A percentile compares a stretch with the other conserved stretches of the same genome.
These are phyloP conservation scores for Phaeophleospora eucalypticola DNA, from an alignment of 2,329 filamentous ascomycete species.

Conservation along the genomic window DNA sequence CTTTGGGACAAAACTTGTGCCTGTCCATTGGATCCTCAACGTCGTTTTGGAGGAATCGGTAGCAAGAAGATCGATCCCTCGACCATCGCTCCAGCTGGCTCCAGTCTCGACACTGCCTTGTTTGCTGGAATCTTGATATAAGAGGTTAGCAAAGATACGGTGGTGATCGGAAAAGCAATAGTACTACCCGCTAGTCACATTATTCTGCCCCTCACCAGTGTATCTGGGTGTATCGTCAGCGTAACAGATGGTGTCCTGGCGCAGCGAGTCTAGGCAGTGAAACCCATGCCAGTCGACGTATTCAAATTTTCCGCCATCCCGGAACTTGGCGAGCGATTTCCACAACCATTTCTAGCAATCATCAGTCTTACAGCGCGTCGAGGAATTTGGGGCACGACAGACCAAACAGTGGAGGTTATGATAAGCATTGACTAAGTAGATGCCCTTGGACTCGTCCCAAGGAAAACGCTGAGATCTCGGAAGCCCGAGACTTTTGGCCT, in stretches of 20 bases:
- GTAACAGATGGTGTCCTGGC: conserved; percentile 3
- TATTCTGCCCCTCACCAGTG: neutral
- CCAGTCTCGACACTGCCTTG: neutral
- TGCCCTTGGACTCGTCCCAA: conserved; percentile 1
- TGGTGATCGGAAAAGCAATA: neutral
- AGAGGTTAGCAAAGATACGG: neutral
- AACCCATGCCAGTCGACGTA: neutral
- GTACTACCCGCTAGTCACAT: neutral
- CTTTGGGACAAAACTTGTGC: conserved; percentile 1
- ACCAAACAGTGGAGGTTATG: conserved; percentile 2
- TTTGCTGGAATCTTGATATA: neutral
- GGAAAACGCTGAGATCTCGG: conserved; percentile 1
- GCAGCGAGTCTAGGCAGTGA: neutral
- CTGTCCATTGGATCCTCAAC: neutral
- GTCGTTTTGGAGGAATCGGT: conserved; percentile 1
- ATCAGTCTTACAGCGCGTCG: too few relatives aligned
- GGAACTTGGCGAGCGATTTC: neutral
- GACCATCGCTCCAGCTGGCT: conserved; percentile 1
- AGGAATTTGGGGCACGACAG: too few relatives aligned
- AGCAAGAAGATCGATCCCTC: neutral
- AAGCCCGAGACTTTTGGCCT: neutral
- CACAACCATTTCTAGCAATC: conserved; percentile 1
- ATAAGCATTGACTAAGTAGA: conserved; percentile 2
- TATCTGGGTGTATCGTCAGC: conserved; percentile 2
- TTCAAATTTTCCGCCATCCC: conserved; percentile 1